Conservation (phyloP, 2,329 filamentous ascomycete genomes). For the Neofusicoccum sp. region DNA sequence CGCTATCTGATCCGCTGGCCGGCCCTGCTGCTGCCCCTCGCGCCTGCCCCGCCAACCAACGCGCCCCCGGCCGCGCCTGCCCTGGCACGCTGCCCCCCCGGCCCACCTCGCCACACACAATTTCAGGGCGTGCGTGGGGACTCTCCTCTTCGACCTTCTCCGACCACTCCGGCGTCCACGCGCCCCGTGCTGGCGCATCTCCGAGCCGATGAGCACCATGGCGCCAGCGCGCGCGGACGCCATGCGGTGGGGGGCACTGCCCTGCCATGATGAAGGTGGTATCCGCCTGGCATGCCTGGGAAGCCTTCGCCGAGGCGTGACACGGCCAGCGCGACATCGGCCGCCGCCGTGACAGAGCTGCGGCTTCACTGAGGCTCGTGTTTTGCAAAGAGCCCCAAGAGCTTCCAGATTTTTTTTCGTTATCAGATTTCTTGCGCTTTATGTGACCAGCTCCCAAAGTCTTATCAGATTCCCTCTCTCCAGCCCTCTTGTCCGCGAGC, state of each 20-base stretch:
- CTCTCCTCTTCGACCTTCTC: neutral
- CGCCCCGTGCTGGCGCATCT: too few species aligned
- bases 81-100: neutral
- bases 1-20: constrained; percentile 18
- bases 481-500: neutral
- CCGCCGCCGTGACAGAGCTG: neutral
- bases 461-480: constrained; percentile 16
- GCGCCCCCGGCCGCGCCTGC: neutral
- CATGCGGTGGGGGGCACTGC: neutral
- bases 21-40: neutral
- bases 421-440: neutral
- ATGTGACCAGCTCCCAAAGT: neutral
- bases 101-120: neutral
- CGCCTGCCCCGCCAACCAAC: neutral
- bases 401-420: constrained; percentile 23
- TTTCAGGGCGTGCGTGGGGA: constrained; percentile 7
- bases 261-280: neutral
- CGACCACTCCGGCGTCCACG: neutral
- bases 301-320: neutral
- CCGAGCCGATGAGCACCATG: neutral
- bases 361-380: neutral
- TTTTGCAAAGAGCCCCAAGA: neutral
- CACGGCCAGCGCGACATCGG: constrained; percentile 3
- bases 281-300: neutral
- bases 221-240: neutral